Conservation (phyloP, 495 filamentous ascomycete genomes). For the Talaromyces nanjingensis region DNA sequence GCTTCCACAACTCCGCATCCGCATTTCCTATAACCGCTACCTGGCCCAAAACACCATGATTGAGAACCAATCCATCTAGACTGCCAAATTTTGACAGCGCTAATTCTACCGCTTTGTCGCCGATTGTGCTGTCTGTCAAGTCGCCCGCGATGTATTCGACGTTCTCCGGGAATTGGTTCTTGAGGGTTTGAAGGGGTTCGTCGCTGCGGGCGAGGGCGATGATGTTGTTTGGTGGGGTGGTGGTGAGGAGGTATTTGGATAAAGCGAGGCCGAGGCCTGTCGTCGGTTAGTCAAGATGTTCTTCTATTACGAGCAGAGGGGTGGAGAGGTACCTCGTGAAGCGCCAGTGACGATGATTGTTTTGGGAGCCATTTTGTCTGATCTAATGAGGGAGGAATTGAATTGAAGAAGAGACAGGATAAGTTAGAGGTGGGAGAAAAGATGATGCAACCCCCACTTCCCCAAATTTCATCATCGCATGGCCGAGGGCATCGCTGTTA, state of each 20-base stretch:
- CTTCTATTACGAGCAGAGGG: background rate
- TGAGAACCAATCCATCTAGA: constrained; percentile 78
- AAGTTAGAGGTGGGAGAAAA: background rate
- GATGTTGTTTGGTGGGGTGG: constrained; percentile 55
- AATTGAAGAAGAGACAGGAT: background rate
- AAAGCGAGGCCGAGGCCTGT: constrained; percentile 77
- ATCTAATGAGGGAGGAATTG: background rate
- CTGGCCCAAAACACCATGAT: constrained; percentile 76
- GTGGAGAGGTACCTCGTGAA: constrained; percentile 43
- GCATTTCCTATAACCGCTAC: constrained; percentile 64
- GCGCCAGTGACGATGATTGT: constrained; percentile 60
- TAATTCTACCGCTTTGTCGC: constrained; percentile 52
- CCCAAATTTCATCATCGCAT: background rate
- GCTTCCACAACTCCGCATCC: constrained; percentile 63
- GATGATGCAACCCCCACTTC: background rate
- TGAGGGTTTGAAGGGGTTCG: constrained; percentile 58
- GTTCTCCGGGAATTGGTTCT: constrained; percentile 54
- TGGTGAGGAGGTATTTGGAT: constrained; percentile 61
- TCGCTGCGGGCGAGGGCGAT: constrained; percentile 68
- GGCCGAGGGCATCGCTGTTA: background rate
- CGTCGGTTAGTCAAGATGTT: constrained; percentile 1
- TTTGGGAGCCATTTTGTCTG: constrained; percentile 34
- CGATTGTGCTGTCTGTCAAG: constrained; percentile 57
- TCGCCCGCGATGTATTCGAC: constrained; percentile 74
- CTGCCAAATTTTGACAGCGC: constrained; percentile 60